These are phyloP conservation scores for Sugiyamaella sp. DNA, from an alignment of 1,139 yeast species.

Conservation along the genomic window DNA sequence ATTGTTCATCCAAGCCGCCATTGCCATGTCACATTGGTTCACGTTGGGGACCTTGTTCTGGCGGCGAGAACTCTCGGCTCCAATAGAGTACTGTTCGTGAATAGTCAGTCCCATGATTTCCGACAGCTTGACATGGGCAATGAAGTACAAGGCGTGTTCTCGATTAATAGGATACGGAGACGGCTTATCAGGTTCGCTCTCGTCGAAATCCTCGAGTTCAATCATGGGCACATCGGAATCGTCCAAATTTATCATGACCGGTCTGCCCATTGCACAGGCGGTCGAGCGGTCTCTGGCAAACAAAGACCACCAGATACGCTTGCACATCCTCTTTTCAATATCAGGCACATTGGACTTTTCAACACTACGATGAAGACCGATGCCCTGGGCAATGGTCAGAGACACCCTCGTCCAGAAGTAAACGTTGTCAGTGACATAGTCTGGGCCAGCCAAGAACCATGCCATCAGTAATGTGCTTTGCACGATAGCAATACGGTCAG, in stretches of 20 bases:
- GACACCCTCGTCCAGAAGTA: conserved; percentile 81
- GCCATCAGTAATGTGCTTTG: conserved; percentile 71
- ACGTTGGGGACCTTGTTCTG: conserved; percentile 56
- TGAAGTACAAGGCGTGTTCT: conserved; percentile 58
- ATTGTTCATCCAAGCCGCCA: conserved; percentile 78
- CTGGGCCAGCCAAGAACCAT: conserved; percentile 79
- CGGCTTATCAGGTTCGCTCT: conserved; percentile 54
- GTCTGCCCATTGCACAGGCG: conserved; percentile 79
- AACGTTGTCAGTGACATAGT: conserved; percentile 72
- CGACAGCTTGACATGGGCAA: conserved; percentile 67
- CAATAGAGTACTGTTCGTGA: conserved; percentile 71
- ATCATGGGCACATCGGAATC: conserved; percentile 83
- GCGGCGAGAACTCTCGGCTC: conserved; percentile 59
- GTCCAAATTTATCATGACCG: conserved; percentile 66
- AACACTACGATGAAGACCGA: conserved; percentile 66
- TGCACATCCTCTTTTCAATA: conserved; percentile 62
- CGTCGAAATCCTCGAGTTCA: conserved; percentile 63
- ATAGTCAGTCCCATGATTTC: conserved; percentile 75
- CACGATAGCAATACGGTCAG: conserved; percentile 66
- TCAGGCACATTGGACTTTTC: conserved; percentile 39
- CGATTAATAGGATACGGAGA: conserved; percentile 52
- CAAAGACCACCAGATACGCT: conserved; percentile 80
- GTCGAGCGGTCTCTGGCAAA: conserved; percentile 72
- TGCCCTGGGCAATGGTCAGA: conserved; percentile 73
- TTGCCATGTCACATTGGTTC: conserved; percentile 74